These are phyloP conservation scores for Phascolomyces articulosus DNA, from an alignment of 371 early-diverging fungal species.

Conservation along the genomic window DNA sequence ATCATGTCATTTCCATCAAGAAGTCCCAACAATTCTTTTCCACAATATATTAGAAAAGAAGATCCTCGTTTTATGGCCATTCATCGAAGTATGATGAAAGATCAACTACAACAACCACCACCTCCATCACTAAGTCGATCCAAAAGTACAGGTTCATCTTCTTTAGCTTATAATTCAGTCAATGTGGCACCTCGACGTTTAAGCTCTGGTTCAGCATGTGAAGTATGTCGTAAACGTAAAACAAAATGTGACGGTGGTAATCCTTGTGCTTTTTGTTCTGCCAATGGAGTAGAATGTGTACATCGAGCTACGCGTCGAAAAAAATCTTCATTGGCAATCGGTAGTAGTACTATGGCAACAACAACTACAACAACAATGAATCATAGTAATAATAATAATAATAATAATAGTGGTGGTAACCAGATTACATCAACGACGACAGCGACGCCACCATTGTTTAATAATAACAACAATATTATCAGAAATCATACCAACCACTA, in stretches of 20 bases:
- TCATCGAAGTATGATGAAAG: slow-evolving; percentile 2
- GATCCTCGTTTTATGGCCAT: neutral
- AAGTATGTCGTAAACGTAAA: slow-evolving; percentile 53
- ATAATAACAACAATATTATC: neutral
- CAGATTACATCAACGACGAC: neutral
- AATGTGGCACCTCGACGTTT: slow-evolving; percentile 34
- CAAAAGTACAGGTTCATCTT: slow-evolving; percentile 12
- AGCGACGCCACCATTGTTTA: neutral
- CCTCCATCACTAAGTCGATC: slow-evolving; percentile 3
- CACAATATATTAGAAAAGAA: slow-evolving; percentile 4
- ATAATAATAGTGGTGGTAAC: neutral
- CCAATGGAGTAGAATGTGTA: slow-evolving; percentile 46
- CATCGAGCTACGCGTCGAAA: slow-evolving; percentile 29
- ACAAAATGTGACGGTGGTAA: slow-evolving; percentile 55
- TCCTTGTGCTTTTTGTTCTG: slow-evolving; percentile 50
- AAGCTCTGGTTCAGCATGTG: slow-evolving; percentile 54
- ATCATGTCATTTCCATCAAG: neutral
- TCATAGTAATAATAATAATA: neutral
- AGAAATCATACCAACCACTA: neutral
- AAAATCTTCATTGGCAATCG: slow-evolving; percentile 1
- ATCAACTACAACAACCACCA: neutral
- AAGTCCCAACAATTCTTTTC: neutral
- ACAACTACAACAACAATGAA: too few species aligned
- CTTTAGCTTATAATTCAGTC: neutral
- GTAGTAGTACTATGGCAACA: neutral